Evolutionary conservation across 192 early-diverging fungal genomes (phyloP).

Genomic region (Coemansia sp.): DNA sequence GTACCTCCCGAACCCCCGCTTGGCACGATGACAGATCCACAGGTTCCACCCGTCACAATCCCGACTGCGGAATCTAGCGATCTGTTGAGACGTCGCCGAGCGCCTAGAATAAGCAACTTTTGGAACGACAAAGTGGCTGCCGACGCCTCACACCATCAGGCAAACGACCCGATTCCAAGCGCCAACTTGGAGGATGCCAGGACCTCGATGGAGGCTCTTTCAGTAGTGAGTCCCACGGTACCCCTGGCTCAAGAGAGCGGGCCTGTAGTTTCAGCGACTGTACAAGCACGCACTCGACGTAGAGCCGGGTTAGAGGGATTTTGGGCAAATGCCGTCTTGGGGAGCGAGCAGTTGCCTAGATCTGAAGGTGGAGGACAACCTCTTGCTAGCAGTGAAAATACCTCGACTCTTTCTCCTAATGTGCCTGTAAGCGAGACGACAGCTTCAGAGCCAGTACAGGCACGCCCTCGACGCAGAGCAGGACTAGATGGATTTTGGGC

Average conservation of each 20-base stretch:
- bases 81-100: slow-evolving; percentile 6
- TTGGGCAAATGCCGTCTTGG: slow-evolving; percentile 18
- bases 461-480: slow-evolving; percentile 9
- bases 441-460: not conserved
- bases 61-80: not conserved
- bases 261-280: not conserved
- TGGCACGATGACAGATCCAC: not conserved
- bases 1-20: not conserved
- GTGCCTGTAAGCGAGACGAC: not conserved
- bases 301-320: slow-evolving; percentile 13
- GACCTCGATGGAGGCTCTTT: slow-evolving; percentile 1
- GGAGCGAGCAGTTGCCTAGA: not conserved
- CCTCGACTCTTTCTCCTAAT: too few relatives aligned
- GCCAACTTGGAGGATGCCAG: slow-evolving; percentile 2
- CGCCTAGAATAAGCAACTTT: slow-evolving; percentile 23
- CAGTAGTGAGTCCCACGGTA: not conserved
- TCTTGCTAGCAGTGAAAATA: not conserved
- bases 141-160: not conserved
- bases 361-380: not conserved
- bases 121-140: slow-evolving; percentile 17
- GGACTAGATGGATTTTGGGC: slow-evolving; percentile 21
- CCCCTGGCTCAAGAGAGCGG: not conserved
- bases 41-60: not conserved
- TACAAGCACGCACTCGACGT: not conserved
- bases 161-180: not conserved